These are phyloP conservation scores for Stachybotrys chlorohalonatus DNA, from an alignment of 2,329 filamentous ascomycete genomes.

Conservation along the genomic window DNA sequence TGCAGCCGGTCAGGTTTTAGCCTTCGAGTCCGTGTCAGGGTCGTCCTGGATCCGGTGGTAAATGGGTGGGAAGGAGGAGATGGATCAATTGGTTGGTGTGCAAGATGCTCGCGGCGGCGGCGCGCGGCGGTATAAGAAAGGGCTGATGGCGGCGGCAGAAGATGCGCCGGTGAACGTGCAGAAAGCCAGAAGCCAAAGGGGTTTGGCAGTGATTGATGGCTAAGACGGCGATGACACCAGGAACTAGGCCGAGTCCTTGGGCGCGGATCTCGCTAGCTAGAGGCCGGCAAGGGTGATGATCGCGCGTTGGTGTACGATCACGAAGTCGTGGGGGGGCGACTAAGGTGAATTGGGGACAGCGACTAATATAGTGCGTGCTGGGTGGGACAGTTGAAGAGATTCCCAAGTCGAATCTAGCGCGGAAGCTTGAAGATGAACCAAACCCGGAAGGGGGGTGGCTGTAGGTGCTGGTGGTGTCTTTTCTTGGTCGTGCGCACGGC, in stretches of 20 bases:
- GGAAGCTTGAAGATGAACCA: constrained; percentile 16
- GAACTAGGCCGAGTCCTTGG: constrained; percentile 21
- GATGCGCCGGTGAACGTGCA: constrained; percentile 20
- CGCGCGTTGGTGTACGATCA: constrained; percentile 19
- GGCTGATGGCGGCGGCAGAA: constrained; percentile 22
- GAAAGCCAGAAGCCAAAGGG: constrained; percentile 3
- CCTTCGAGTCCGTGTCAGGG: constrained; percentile 20
- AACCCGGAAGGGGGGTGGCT: constrained; percentile 10
- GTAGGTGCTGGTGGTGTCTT: neutral
- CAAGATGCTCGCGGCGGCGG: constrained; percentile 21
- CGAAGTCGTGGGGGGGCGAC: constrained; percentile 12
- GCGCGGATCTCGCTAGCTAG: constrained; percentile 19
- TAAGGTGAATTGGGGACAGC: constrained; percentile 25
- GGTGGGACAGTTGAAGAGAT: constrained; percentile 6
- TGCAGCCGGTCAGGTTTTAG: constrained; percentile 18
- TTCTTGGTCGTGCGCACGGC: neutral
- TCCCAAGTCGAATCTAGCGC: constrained; percentile 25
- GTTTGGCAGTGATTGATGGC: constrained; percentile 16
- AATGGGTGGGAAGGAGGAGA: constrained; percentile 16
- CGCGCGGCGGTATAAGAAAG: constrained; percentile 22
- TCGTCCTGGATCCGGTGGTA: constrained; percentile 14
- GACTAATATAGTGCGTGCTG: constrained; percentile 27
- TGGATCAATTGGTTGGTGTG: constrained; percentile 12
- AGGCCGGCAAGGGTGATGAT: constrained; percentile 14
- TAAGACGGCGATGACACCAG: constrained; percentile 19